Percentiles rank a stretch among this genome's conserved stretches.
phyloP scores from a whole-genome alignment of 495 filamentous ascomycete species.

The Penicillium salamii region DNA sequence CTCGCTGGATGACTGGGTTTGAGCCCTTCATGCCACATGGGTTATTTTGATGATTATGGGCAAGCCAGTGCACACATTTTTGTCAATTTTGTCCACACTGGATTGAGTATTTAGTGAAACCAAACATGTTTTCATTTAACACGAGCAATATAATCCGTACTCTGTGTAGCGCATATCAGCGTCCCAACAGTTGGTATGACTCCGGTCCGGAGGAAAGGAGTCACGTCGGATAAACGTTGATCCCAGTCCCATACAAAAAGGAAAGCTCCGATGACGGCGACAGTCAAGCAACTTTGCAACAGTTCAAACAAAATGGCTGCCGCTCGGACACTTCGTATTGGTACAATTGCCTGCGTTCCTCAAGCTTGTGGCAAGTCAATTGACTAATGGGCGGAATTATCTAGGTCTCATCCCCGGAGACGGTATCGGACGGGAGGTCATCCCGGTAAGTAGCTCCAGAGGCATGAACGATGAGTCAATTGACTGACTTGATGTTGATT shows the following conservation, averaged over 20 bases:
- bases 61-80: too few species aligned
- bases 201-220: slow-evolving; percentile 19
- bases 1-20: background rate
- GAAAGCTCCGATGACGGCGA: slow-evolving; percentile 36
- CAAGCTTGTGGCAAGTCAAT: slow-evolving; percentile 5
- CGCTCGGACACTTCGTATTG: slow-evolving; percentile 59
- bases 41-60: too few species aligned
- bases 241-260: slow-evolving; percentile 26
- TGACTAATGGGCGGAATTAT: slow-evolving; percentile 19
- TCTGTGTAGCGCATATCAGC: too few species aligned
- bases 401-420: slow-evolving; percentile 94
- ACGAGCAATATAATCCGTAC: too few species aligned
- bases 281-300: slow-evolving; percentile 17
- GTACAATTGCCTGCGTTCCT: slow-evolving; percentile 29
- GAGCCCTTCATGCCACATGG: background rate
- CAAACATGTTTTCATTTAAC: too few species aligned
- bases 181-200: too few species aligned
- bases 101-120: too few species aligned
- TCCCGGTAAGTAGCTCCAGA: slow-evolving; percentile 56
- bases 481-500: slow-evolving; percentile 14
- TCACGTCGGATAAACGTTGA: slow-evolving; percentile 19
- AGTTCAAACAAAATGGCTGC: slow-evolving; percentile 41
- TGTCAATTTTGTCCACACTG: too few species aligned
- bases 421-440: slow-evolving; percentile 97
- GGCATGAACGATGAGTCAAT: slow-evolving; percentile 10